phyloP scores from a whole-genome alignment of 768 basidiomycete genomes.

The Amanita exitialis region DNA sequence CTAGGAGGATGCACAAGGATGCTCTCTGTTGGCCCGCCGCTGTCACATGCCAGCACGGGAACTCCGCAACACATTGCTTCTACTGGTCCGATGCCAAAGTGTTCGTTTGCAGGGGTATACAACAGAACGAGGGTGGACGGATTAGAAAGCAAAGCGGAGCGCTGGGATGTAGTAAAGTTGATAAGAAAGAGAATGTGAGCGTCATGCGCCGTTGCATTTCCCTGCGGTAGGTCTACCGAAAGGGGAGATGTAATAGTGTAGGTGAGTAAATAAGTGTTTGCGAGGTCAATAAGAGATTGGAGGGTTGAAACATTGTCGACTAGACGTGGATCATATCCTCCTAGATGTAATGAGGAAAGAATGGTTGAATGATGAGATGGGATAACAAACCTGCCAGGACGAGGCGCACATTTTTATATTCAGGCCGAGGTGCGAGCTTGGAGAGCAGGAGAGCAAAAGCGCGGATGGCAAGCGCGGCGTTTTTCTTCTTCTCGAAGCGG shows the following conservation, averaged over 20 bases:
- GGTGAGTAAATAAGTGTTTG: conserved; percentile 42
- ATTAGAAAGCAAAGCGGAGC: conserved; percentile 67
- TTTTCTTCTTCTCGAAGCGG: conserved; percentile 95
- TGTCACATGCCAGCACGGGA: conserved; percentile 80
- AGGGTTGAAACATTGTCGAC: conserved; percentile 77
- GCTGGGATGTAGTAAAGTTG: conserved; percentile 81
- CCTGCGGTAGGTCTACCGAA: conserved; percentile 29
- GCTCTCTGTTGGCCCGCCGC: conserved; percentile 88
- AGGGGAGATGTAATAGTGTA: conserved; percentile 42
- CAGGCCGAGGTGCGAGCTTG: conserved; percentile 14
- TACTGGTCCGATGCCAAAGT: conserved; percentile 94
- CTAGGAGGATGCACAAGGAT: conserved; percentile 28
- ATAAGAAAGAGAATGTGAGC: conserved; percentile 81
- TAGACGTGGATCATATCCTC: conserved; percentile 85
- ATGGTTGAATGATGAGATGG: neutral
- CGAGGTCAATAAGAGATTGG: conserved; percentile 46
- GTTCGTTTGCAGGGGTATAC: conserved; percentile 93
- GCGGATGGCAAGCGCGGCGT: conserved; percentile 68
- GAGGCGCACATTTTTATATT: conserved; percentile 41
- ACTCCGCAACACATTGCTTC: conserved; percentile 92
- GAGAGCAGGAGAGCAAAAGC: conserved; percentile 54
- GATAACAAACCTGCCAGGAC: conserved; percentile 60
- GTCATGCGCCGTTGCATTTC: conserved; percentile 22
- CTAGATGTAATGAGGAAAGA: conserved; percentile 23
- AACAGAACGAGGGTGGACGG: conserved; percentile 63